These are phyloP conservation scores for Pyrenula massariospora DNA, from an alignment of 495 filamentous ascomycete genomes.

Conservation along the genomic window DNA sequence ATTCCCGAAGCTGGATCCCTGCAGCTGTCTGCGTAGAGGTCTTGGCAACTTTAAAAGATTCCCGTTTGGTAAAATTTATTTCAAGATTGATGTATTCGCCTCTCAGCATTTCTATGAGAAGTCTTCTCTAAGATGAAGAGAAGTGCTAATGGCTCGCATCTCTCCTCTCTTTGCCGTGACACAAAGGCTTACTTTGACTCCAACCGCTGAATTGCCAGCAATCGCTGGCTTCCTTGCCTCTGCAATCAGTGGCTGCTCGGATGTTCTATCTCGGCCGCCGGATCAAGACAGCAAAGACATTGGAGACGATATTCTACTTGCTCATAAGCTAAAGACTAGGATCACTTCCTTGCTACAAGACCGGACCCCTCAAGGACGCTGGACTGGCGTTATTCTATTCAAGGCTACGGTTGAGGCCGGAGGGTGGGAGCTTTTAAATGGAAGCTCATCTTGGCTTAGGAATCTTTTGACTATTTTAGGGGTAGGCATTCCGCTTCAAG, in stretches of 20 bases:
- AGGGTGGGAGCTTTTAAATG: constrained; percentile 64
- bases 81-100: too few species aligned
- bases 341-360: constrained; percentile 66
- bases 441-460: constrained; percentile 58
- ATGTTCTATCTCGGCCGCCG: constrained; percentile 38
- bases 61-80: too few species aligned
- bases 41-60: too few species aligned
- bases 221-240: constrained; percentile 48
- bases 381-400: constrained; percentile 61
- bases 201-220: constrained; percentile 49
- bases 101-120: too few species aligned
- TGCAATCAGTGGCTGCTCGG: constrained; percentile 48
- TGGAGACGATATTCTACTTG: constrained; percentile 48
- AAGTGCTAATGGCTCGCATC: background rate
- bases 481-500: constrained; percentile 29
- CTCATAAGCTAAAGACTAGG: constrained; percentile 71
- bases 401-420: constrained; percentile 74
- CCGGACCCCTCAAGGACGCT: constrained; percentile 57
- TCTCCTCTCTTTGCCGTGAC: constrained; percentile 47
- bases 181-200: constrained; percentile 51
- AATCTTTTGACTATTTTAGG: constrained; percentile 57
- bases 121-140: too few species aligned
- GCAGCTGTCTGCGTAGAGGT: too few species aligned
- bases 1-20: background rate
- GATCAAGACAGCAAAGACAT: constrained; percentile 36